Percentiles rank a stretch among this genome's conserved stretches.
Evolutionary conservation across 768 basidiomycete species (phyloP).

Genomic region (Amanita rubescens): DNA sequence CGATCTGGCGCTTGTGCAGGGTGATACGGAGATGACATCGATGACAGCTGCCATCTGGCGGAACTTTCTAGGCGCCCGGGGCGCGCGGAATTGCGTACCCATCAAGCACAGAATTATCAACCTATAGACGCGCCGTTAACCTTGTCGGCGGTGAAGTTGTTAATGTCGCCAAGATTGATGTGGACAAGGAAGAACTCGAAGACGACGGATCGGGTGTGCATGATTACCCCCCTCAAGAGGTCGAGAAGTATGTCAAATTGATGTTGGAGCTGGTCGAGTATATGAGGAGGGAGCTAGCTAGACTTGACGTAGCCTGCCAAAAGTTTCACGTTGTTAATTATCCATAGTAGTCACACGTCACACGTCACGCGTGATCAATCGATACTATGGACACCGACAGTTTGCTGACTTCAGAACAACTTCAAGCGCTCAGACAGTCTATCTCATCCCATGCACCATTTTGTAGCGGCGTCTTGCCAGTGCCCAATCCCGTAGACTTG

Average conservation of each 20-base stretch:
- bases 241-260: slow-evolving; percentile 62
- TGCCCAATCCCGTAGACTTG: no score
- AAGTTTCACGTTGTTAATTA: no score
- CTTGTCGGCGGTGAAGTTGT: slow-evolving; percentile 62
- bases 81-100: slow-evolving; percentile 59
- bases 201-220: slow-evolving; percentile 71
- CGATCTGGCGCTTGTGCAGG: slow-evolving; percentile 67
- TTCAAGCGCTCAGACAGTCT: no score
- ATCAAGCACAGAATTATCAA: slow-evolving; percentile 8
- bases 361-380: no score
- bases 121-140: slow-evolving; percentile 60
- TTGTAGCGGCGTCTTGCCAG: no score
- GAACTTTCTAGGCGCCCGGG: slow-evolving; percentile 81
- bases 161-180: slow-evolving; percentile 48
- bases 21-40: slow-evolving; percentile 82
- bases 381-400: no score
- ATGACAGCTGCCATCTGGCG: slow-evolving; percentile 87
- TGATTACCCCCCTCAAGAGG: slow-evolving; percentile 54
- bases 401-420: no score
- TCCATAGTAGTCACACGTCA: no score
- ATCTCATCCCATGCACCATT: no score
- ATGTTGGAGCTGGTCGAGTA: slow-evolving; percentile 68
- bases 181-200: slow-evolving; percentile 48
- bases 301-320: no score
- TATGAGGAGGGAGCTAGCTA: slow-evolving; percentile 59